phyloP scores from a whole-genome alignment of 805 yeast species.

The Candida maris region DNA sequence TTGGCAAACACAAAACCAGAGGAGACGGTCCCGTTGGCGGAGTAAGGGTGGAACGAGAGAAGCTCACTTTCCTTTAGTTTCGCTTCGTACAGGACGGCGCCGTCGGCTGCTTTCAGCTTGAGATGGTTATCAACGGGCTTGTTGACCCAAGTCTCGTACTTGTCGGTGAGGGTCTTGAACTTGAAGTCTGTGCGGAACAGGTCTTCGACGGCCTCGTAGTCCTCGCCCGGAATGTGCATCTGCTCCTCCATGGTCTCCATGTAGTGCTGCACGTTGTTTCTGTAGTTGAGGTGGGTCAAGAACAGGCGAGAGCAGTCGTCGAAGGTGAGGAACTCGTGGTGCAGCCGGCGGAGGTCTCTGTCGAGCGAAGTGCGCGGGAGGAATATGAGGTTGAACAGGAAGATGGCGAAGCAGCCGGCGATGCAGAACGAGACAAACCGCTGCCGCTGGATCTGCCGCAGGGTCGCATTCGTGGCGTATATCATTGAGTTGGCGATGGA shows the following conservation, averaged over 20 bases:
- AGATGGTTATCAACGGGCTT: conserved; percentile 47
- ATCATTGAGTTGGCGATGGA: conserved; percentile 27
- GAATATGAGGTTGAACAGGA: conserved; percentile 63
- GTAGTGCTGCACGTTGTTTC: conserved; percentile 19
- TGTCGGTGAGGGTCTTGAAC: conserved; percentile 45
- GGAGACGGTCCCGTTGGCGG: conserved; percentile 59
- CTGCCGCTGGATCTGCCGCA: conserved; percentile 28
- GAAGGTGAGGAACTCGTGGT: conserved; percentile 60
- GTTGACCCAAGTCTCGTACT: conserved; percentile 55
- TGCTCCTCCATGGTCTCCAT: conserved; percentile 18
- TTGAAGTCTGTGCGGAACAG: conserved; percentile 14
- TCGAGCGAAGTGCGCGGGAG: conserved; percentile 81
- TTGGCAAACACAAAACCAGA: conserved; percentile 56
- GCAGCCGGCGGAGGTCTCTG: conserved; percentile 74
- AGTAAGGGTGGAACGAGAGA: conserved; percentile 56
- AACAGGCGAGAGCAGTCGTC: conserved; percentile 67
- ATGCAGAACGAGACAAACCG: conserved; percentile 44
- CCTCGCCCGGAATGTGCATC: conserved; percentile 25
- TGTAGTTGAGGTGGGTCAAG: conserved; percentile 26
- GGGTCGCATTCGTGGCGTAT: conserved; percentile 25
- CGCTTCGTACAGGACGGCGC: conserved; percentile 41
- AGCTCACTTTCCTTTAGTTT: conserved; percentile 44
- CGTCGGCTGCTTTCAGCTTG: conserved; percentile 33
- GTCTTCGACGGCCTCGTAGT: conserved; percentile 15
- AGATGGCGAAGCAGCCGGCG: conserved; percentile 48